phyloP scores from a whole-genome alignment of 2,329 filamentous ascomycete genomes.

The Talaromyces funiculosus region DNA sequence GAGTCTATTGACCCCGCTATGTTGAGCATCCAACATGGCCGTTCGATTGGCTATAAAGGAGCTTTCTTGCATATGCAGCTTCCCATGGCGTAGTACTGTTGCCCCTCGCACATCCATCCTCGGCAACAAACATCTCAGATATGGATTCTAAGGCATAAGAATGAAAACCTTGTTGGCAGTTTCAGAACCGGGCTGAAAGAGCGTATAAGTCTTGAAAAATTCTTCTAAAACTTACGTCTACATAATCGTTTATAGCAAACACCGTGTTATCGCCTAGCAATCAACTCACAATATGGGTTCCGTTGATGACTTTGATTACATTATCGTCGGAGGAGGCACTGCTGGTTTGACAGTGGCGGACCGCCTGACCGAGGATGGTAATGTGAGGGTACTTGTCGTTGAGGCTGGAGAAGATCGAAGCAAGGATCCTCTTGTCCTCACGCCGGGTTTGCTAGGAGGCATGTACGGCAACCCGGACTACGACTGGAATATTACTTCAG shows the following conservation, averaged over 20 bases:
- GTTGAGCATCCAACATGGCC: no score
- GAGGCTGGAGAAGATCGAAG: constrained; percentile 11
- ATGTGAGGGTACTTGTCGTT: constrained; percentile 19
- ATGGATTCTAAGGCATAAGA: not conserved
- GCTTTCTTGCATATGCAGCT: no score
- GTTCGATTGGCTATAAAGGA: no score
- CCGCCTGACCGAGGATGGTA: constrained; percentile 38
- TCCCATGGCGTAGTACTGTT: no score
- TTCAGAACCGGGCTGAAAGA: not conserved
- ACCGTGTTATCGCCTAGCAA: not conserved
- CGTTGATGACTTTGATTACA: constrained; percentile 19
- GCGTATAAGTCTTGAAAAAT: not conserved
- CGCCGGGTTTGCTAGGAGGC: constrained; percentile 8
- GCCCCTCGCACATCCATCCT: not conserved
- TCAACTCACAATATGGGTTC: not conserved
- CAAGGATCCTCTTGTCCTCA: constrained; percentile 16
- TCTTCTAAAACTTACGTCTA: not conserved
- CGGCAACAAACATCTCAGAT: not conserved
- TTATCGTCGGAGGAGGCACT: constrained; percentile 50
- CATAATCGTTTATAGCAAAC: not conserved
- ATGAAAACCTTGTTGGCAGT: not conserved
- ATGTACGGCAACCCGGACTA: constrained; percentile 14
- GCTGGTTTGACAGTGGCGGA: constrained; percentile 43
- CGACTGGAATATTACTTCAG: constrained; percentile 16
- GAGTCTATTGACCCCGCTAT: not conserved